phyloP scores from a whole-genome alignment of 768 basidiomycete genomes.

The Gloeopeniophorella convolvens region DNA sequence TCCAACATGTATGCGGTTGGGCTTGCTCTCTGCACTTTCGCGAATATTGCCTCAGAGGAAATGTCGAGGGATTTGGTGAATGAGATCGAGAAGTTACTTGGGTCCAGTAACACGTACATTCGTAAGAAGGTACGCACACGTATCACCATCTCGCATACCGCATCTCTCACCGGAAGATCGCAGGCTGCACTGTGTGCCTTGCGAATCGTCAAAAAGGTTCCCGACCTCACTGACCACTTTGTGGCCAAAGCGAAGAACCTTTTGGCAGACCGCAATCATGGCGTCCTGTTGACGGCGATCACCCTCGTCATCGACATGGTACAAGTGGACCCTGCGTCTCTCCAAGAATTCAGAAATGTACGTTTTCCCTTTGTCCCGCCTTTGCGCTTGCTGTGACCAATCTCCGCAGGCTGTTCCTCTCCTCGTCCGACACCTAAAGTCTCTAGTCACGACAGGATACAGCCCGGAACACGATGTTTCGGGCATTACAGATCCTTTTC shows the following conservation, averaged over 20 bases:
- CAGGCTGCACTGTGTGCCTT: constrained; percentile 95
- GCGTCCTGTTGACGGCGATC: constrained; percentile 88
- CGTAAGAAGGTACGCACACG: constrained; percentile 81
- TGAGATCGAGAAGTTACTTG: constrained; percentile 95
- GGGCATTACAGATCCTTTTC: constrained; percentile 96
- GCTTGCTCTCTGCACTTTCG: constrained; percentile 94
- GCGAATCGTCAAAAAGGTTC: constrained; percentile 91
- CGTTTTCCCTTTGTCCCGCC: constrained; percentile 23
- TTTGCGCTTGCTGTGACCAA: constrained; percentile 8
- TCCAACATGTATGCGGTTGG: constrained; percentile 99
- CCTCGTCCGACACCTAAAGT: constrained; percentile 92
- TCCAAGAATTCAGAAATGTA: constrained; percentile 89
- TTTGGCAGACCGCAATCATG: constrained; percentile 93
- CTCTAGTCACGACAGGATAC: constrained; percentile 91
- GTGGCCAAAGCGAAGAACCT: constrained; percentile 81
- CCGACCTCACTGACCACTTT: constrained; percentile 93
- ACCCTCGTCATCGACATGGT: constrained; percentile 97
- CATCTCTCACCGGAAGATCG: too few relatives aligned
- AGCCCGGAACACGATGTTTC: constrained; percentile 98
- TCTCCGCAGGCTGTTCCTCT: constrained; percentile 75
- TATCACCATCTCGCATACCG: too few relatives aligned
- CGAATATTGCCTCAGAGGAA: constrained; percentile 98
- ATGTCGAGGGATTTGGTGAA: constrained; percentile 98
- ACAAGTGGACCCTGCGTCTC: constrained; percentile 59
- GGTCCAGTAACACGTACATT: constrained; percentile 97